Evolutionary conservation across 805 yeast genomes (phyloP), one percentile per base, ranked within the genome.

Genomic region (Pichia nakasei): DNA sequence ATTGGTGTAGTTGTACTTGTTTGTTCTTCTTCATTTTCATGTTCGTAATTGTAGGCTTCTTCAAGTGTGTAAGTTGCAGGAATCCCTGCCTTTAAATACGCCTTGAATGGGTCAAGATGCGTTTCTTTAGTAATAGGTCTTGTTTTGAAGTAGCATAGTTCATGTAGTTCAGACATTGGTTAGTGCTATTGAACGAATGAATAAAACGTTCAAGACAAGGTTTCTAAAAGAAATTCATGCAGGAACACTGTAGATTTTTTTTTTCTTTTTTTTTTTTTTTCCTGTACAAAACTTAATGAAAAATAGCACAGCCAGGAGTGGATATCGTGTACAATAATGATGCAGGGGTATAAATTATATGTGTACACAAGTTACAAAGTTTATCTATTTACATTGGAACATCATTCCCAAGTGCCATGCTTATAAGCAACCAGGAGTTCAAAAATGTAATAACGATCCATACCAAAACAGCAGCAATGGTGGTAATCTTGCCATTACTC

Each of bases 31-130:
- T 67, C 70, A 27, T 43, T 50, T 21, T 60, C 73, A 48, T 73
- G 61, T 39, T 71, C 75, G 53, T 63, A 80, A 41, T 78, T 77
- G 38, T 75, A 72, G 8, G 80, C 85, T 56, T 85, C 94, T 60
- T 85, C 93, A 11, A 81, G 59, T 0, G 95, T 85, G 49, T 85
- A 83, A 0, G 95, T 86, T 1, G 94, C 75, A 7, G 95, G 94
- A 13, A 86, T 77, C 2, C 94, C 95, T 22, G 69, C 68, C 38
- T 69, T 65, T 47, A 85, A 63, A 50, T 66, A 74, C 39, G 53
- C 60, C 37, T 65, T 67, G 37, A 86, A 60, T 9, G 68, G 61
- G 0, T 54, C 62, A n/a, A 77, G 41, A 52, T 78, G 75, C 0
- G 45, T 42, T 2, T 60, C 67, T 2, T 56, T 48, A 1, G 68